phyloP scores from a whole-genome alignment of 805 yeast genomes.

The Clavispora fructus region DNA sequence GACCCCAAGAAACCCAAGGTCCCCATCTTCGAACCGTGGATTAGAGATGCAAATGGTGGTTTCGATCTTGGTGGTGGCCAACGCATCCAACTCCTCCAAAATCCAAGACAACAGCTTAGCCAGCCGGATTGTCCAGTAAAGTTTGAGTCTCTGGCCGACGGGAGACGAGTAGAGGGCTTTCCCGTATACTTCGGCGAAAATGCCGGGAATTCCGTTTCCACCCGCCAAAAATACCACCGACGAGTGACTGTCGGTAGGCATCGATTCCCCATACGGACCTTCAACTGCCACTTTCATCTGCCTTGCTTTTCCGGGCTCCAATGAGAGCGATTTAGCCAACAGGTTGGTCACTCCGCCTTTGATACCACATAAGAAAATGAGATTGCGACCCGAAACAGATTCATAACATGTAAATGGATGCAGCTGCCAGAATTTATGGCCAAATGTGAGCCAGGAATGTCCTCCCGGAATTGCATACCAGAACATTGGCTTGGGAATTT shows the following conservation, averaged over 20 bases:
- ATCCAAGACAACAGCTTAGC: slow-evolving; percentile 22
- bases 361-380: slow-evolving; percentile 30
- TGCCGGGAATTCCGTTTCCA: slow-evolving; percentile 70
- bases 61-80: slow-evolving; percentile 19
- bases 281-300: slow-evolving; percentile 41
- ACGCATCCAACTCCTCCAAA: slow-evolving; percentile 16
- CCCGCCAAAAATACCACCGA: slow-evolving; percentile 62
- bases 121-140: slow-evolving; percentile 24
- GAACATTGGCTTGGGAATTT: slow-evolving; percentile 41
- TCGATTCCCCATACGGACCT: slow-evolving; percentile 65
- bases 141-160: slow-evolving; percentile 12
- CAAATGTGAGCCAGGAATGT: slow-evolving; percentile 53
- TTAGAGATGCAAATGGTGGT: slow-evolving; percentile 25
- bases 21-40: slow-evolving; percentile 9
- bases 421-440: slow-evolving; percentile 56
- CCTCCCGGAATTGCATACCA: slow-evolving; percentile 55
- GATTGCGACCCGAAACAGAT: slow-evolving; percentile 10
- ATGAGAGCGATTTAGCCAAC: slow-evolving; percentile 21
- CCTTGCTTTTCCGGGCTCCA: slow-evolving; percentile 22
- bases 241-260: slow-evolving; percentile 46
- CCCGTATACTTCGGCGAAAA: slow-evolving; percentile 36
- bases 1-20: neutral
- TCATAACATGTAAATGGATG: slow-evolving; percentile 49
- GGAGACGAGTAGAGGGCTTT: slow-evolving; percentile 8
- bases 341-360: slow-evolving; percentile 33